phyloP scores from a whole-genome alignment of 1,139 yeast species.

The Meyerozyma smithsonii region DNA sequence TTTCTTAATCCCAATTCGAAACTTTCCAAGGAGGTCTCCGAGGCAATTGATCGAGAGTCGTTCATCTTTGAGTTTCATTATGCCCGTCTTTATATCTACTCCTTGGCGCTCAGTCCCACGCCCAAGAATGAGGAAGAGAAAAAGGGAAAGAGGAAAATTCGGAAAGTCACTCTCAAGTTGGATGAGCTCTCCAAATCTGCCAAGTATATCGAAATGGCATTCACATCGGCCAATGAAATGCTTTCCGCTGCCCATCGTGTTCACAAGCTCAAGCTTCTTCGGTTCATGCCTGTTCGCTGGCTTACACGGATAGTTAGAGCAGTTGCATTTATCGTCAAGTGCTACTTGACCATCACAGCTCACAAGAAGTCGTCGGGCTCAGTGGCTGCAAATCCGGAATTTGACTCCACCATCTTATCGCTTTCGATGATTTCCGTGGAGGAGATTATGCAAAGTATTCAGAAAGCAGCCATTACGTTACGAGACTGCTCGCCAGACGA shows the following conservation, averaged over 20 bases:
- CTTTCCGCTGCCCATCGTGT: conserved; percentile 68
- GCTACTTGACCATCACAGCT: conserved; percentile 65
- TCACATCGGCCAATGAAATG: conserved; percentile 78
- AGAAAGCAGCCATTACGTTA: conserved; percentile 68
- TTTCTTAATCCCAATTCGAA: conserved; percentile 36
- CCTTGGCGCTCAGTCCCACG: conserved; percentile 63
- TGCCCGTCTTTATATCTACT: conserved; percentile 75
- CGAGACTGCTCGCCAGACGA: conserved; percentile 89
- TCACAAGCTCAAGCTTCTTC: conserved; percentile 56
- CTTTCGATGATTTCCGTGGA: conserved; percentile 64
- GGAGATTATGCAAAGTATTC: conserved; percentile 64
- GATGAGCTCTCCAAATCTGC: conserved; percentile 75
- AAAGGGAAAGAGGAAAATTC: conserved; percentile 14
- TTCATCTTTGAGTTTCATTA: conserved; percentile 79
- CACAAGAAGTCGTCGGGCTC: conserved; percentile 22
- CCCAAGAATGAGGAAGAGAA: conserved; percentile 18
- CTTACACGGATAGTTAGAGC: conserved; percentile 84
- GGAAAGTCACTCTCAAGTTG: conserved; percentile 39
- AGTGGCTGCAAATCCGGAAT: conserved; percentile 18
- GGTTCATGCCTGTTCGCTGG: conserved; percentile 90
- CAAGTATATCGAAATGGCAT: conserved; percentile 75
- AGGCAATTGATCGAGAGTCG: conserved; percentile 59
- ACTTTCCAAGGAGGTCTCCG: conserved; percentile 32
- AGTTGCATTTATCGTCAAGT: conserved; percentile 84
- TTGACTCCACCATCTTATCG: conserved; percentile 51